Percentiles rank a stretch among this genome's conserved stretches.
These are phyloP conservation scores for Populus euphratica DNA, from an alignment of 345 rosid genomes.

Conservation along the genomic window DNA sequence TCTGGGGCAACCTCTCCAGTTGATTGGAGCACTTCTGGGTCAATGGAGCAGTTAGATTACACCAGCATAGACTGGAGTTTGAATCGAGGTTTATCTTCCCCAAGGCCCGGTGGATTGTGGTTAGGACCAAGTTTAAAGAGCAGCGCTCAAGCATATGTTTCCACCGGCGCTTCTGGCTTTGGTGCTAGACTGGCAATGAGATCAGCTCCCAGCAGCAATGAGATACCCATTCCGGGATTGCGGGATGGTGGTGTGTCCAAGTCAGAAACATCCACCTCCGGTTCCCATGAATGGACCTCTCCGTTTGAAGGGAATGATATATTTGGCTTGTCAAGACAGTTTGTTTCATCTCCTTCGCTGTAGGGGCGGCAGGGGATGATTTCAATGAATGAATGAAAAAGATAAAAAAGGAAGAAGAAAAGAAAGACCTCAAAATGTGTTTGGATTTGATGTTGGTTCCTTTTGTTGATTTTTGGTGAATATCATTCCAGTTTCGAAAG, in stretches of 20 bases:
- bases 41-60: slow-evolving; percentile 55
- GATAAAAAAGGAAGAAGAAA: background rate
- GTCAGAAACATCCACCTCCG: slow-evolving; percentile 40
- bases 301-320: slow-evolving; percentile 88
- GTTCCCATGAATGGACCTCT: slow-evolving; percentile 74
- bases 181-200: slow-evolving; percentile 44
- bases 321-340: slow-evolving; percentile 79
- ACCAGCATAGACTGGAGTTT: slow-evolving; percentile 77
- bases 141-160: slow-evolving; percentile 33
- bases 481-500: slow-evolving; percentile 12
- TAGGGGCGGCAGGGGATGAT: slow-evolving; percentile 30
- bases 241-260: slow-evolving; percentile 34
- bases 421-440: slow-evolving; percentile 32
- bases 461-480: slow-evolving; percentile 24
- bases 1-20: slow-evolving; percentile 57
- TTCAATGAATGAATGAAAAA: background rate
- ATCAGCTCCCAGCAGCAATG: slow-evolving; percentile 32
- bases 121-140: slow-evolving; percentile 35
- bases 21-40: slow-evolving; percentile 71
- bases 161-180: slow-evolving; percentile 29
- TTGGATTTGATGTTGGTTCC: slow-evolving; percentile 43
- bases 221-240: slow-evolving; percentile 38
- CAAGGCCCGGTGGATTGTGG: slow-evolving; percentile 43
- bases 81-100: slow-evolving; percentile 45
- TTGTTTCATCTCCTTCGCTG: slow-evolving; percentile 73